Base-by-base conservation (phyloP, 1,139 yeast species). In the Sugiyamaella castrensis region DNA sequence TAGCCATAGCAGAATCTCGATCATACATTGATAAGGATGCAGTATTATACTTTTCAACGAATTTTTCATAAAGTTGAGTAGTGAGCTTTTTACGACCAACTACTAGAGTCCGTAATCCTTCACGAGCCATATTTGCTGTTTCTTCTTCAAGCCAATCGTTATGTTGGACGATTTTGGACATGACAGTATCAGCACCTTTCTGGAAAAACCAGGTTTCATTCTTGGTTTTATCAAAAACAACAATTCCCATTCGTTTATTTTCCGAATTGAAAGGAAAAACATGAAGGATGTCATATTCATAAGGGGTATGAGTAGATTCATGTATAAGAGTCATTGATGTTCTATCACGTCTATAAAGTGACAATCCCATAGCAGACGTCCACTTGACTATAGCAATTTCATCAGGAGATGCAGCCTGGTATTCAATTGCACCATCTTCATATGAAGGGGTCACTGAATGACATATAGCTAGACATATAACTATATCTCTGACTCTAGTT, bases 91-190 rank as follows among this genome's bases (percentile, higher is more conserved):
- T 89, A 50, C 95, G 76, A 19, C 92, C 98, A 58, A 94, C 81
- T 1, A 94, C 98, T 59, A 94, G 76, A 0, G 99, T 94, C 64
- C 99, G 80, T 55, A 94, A 74, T 9, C 99, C 99, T 70, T 94
- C 99, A 56, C 98, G 80, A 1, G 98, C 98, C 97, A 94, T 89
- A 62, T 94, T 94, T 16, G 91, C 84, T 0, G 96, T 87, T 68
- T 94, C 99, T 69, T 94, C 99, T 51, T 94, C 98, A 15, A 94
- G 71, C 99, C 99, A 94, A 65, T 92, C 98, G 64, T 84, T 91
- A 37, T 78, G 76, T 57, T 79, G 82, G 9, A 94, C 98, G 54
- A 92, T 87, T 33, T 73, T 74, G n/a, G 80, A 69, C 97, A 94
- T 92, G 9, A 91, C 97, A 0, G 95, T 83, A 66, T 94, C 99